These are phyloP conservation scores for Leccinum proliferum DNA, from an alignment of 1,284 basidiomycete genomes.

Conservation along the genomic window DNA sequence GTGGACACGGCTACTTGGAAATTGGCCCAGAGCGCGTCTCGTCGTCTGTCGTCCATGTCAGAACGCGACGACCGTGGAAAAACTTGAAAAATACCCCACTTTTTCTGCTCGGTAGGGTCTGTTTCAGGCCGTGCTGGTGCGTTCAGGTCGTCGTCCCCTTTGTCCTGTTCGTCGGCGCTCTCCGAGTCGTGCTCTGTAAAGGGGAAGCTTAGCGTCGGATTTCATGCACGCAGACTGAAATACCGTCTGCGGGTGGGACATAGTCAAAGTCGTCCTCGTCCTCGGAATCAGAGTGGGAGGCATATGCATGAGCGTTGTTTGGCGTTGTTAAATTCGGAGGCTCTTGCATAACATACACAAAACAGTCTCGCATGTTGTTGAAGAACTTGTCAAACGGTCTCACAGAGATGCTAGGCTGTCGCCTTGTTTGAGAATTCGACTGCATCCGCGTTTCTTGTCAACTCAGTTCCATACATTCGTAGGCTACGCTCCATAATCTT, in stretches of 20 bases:
- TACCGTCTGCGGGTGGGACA: conserved; percentile 38
- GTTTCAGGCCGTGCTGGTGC: conserved; percentile 14
- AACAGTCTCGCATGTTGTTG: too few species aligned
- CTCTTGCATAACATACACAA: too few species aligned
- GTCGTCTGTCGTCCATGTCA: conserved; percentile 16
- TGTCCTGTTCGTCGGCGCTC: conserved; percentile 33
- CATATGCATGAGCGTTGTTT: conserved; percentile 20
- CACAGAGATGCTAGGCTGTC: too few species aligned
- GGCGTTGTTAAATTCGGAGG: conserved; percentile 4
- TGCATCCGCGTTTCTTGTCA: too few species aligned
- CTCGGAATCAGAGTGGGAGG: conserved; percentile 36
- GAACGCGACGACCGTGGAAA: neutral
- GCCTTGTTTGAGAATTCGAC: too few species aligned
- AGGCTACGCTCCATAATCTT: conserved; percentile 3
- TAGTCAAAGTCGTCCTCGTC: conserved; percentile 67
- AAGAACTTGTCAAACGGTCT: too few species aligned
- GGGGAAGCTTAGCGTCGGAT: neutral
- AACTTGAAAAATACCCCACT: conserved; percentile 27
- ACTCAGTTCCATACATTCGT: neutral
- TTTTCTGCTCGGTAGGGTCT: conserved; percentile 38
- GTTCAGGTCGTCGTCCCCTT: conserved; percentile 6
- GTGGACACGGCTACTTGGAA: conserved; percentile 52
- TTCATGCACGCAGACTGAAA: neutral
- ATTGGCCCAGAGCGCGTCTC: conserved; percentile 52
- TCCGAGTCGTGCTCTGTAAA: conserved; percentile 32